These are phyloP conservation scores for Nitzschia sp. DNA, from an alignment of 108 stramenopile genomes.

Conservation along the genomic window DNA sequence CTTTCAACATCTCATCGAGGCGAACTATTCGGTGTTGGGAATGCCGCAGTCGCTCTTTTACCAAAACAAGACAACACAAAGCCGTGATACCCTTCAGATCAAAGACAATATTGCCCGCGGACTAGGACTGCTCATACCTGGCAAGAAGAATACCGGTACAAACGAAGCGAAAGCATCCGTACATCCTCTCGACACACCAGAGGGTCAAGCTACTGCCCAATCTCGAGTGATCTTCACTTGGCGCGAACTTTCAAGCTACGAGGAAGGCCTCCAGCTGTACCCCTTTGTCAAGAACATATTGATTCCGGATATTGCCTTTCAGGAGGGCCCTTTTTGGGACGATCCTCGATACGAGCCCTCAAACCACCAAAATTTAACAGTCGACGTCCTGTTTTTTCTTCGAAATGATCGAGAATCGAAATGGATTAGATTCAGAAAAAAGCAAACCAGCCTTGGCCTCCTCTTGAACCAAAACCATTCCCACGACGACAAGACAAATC, in stretches of 20 bases:
- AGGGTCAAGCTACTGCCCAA: neutral
- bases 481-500: neutral
- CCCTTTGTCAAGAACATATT: constrained; percentile 36
- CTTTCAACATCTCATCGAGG: constrained; percentile 14
- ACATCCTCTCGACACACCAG: neutral
- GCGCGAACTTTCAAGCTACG: constrained; percentile 35
- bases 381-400: constrained; percentile 39
- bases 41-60: constrained; percentile 44
- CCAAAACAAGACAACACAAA: neutral
- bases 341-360: neutral
- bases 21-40: constrained; percentile 26
- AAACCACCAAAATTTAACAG: neutral
- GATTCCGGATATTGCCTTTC: constrained; percentile 48
- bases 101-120: constrained; percentile 12
- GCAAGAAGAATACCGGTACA: neutral
- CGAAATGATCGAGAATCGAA: constrained; percentile 33
- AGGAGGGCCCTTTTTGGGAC: constrained; percentile 27
- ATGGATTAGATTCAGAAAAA: neutral
- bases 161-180: neutral
- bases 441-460: neutral
- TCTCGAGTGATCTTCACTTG: constrained; percentile 31
- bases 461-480: neutral
- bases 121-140: neutral
- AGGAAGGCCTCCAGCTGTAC: constrained; percentile 28
- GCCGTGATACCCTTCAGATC: constrained; percentile 3